Base-by-base conservation (phyloP, 495 filamentous ascomycete genomes). In the Polyplosphaeria fusca region DNA sequence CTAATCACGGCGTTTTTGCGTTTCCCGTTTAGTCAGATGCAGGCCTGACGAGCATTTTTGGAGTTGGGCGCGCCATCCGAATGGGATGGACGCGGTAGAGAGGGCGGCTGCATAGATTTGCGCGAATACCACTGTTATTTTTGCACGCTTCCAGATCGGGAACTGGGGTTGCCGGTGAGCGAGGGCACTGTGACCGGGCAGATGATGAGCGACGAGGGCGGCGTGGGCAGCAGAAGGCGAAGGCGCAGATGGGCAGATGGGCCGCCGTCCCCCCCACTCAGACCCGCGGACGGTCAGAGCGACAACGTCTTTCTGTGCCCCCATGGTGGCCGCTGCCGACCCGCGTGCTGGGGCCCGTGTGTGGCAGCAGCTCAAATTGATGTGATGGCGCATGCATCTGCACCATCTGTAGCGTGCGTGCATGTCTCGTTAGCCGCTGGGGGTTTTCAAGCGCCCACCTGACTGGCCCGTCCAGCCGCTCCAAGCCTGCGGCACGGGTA, bases 361-460 rank as follows among this genome's bases (percentile, higher is more conserved):
- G 30, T 35, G 30, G 27, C 32, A 13, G 16, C 14, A 3, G 35
- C 23, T 23, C 9, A 51, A 38, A 40, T 51, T 51, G 27, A 51
- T 51, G 47, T 40, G 47, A 38, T 2, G n/a, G 41, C 3, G 7
- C 52, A 38, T 13, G 52, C 41, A 38, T 27, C 12, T n/a, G n/a
- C n/a, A n/a, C n/a, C n/a, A 35, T 14, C n/a, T 47, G 52, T 42
- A 55, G 27, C 2, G 25, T 4, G 37, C 35, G 19, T 3, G 47
- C n/a, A 40, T 13, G 52, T 55, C 25, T 39, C 42, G 48, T 60
- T 60, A 60, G 48, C 47, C 56, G 56, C 56, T 40, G 30, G 25
- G 30, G 11, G 5, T 32, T 3, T 11, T 20, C 48, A 14, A 38
- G 14, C 24, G 25, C 9, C 4, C 16, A 13, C 14, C 7, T 51